These are phyloP conservation scores for Lepraria neglecta DNA, from an alignment of 495 filamentous ascomycete species.

Conservation along the genomic window DNA sequence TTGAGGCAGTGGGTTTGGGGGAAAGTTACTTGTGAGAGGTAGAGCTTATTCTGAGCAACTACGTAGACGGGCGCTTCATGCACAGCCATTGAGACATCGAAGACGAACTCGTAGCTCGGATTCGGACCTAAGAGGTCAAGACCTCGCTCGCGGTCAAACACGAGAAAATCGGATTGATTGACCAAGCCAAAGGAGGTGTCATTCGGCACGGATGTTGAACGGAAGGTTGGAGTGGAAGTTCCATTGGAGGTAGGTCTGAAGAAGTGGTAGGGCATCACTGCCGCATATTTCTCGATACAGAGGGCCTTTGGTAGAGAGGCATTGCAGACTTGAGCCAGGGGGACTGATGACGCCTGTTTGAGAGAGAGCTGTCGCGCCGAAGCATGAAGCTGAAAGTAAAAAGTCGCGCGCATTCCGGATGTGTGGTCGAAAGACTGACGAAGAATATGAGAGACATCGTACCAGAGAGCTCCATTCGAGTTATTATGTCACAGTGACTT, in stretches of 20 bases:
- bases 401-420: too few relatives aligned
- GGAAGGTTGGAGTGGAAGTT: neutral
- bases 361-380: neutral
- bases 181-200: constrained; percentile 30
- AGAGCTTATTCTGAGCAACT: constrained; percentile 34
- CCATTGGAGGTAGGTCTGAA: neutral
- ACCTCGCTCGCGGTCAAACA: constrained; percentile 35
- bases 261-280: neutral
- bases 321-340: neutral
- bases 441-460: too few relatives aligned
- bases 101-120: constrained; percentile 31
- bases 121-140: constrained; percentile 34
- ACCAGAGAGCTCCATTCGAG: too few relatives aligned
- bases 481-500: too few relatives aligned
- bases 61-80: constrained; percentile 43
- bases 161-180: constrained; percentile 33
- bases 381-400: neutral
- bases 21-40: constrained; percentile 29
- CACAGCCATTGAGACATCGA: constrained; percentile 28
- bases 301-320: neutral
- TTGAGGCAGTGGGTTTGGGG: too few relatives aligned
- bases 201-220: constrained; percentile 23
- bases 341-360: neutral
- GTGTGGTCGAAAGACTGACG: too few relatives aligned
- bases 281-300: neutral